phyloP scores from a whole-genome alignment of 345 rosid genomes.

The Euphorbia peplus region DNA sequence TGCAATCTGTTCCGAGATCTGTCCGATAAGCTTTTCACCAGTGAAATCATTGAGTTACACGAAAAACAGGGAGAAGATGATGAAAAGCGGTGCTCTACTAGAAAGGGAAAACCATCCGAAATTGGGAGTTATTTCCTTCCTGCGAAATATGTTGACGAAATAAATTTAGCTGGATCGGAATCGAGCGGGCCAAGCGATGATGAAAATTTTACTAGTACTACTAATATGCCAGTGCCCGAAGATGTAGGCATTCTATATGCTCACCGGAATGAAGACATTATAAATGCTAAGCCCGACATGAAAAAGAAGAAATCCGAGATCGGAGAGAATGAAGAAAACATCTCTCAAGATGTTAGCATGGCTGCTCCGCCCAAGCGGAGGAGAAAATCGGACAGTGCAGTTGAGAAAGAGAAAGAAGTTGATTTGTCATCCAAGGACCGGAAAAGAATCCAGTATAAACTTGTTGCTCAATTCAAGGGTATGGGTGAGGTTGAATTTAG shows the following conservation, averaged over 20 bases:
- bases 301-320: conserved; percentile 15
- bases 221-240: conserved; percentile 38
- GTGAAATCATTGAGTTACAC: conserved; percentile 64
- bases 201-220: conserved; percentile 18
- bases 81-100: background rate
- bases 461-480: conserved; percentile 55
- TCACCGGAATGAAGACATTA: conserved; percentile 77
- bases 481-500: conserved; percentile 70
- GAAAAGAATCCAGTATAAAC: conserved; percentile 49
- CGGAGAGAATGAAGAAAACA: conserved; percentile 13
- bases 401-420: conserved; percentile 26
- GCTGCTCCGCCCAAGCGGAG: conserved; percentile 16
- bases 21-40: conserved; percentile 83
- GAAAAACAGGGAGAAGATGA: conserved; percentile 37
- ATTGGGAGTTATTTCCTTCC: conserved; percentile 21
- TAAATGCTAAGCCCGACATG: conserved; percentile 42
- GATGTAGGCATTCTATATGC: conserved; percentile 71
- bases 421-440: conserved; percentile 25
- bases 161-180: conserved; percentile 14
- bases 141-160: conserved; percentile 15
- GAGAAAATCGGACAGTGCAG: conserved; percentile 18
- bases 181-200: conserved; percentile 15
- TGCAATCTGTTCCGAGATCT: conserved; percentile 88
- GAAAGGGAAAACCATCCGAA: conserved; percentile 29
- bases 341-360: conserved; percentile 16